Evolutionary conservation across 2,329 filamentous ascomycete species (phyloP), one percentile per base, ranked within the genome.

Genomic region (Ceratocystis albifundus): DNA sequence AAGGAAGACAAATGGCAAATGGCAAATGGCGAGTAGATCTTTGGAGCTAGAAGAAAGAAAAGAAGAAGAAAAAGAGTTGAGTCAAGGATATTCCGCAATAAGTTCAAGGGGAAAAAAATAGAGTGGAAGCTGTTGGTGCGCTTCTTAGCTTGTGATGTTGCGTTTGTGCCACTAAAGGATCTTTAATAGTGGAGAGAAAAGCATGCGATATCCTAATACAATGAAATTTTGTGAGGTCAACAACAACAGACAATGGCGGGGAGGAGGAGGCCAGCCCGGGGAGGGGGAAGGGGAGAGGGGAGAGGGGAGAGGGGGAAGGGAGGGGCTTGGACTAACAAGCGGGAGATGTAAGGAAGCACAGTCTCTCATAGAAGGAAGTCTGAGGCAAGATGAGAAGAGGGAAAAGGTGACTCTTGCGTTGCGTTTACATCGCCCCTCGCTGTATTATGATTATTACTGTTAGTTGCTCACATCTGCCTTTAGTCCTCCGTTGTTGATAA

Each of bases 151-250:
- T 17, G 53, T 59, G 53, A 59, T 59, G 53, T 30, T 59, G 53
- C 53, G 53, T 59, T 57, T 59, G 53, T 59, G 53, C 53, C 53
- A 20, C 53, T 30, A 30, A 59, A 59, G 53, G 53, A 59, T 59
- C 53, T 30, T 59, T 59, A 36, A 57, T 59, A 59, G 53, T 59
- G 53, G 53, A 59, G 53, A 59, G 53, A n/a, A n/a, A 30, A 59
- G 53, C 53, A 59, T 32, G 53, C 28, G 28, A 59, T 30, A 36
- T 59, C 53, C n/a, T 30, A 25, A 30, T 17, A 59, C 53, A 59
- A 59, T 59, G 48, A 53, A 59, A 36, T 59, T 30, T 59, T 59
- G 36, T 12, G 28, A 25, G 17, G 36, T 41, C 36, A 41, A 41
- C 12, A 32, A 30, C 53, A 59, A 12, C 15, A 57, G 8, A 59